A percentile compares a stretch with the other conserved stretches of the same genome.
These are phyloP conservation scores for Punctularia strigosozonata DNA, from an alignment of 768 basidiomycete species.

Conservation along the genomic window DNA sequence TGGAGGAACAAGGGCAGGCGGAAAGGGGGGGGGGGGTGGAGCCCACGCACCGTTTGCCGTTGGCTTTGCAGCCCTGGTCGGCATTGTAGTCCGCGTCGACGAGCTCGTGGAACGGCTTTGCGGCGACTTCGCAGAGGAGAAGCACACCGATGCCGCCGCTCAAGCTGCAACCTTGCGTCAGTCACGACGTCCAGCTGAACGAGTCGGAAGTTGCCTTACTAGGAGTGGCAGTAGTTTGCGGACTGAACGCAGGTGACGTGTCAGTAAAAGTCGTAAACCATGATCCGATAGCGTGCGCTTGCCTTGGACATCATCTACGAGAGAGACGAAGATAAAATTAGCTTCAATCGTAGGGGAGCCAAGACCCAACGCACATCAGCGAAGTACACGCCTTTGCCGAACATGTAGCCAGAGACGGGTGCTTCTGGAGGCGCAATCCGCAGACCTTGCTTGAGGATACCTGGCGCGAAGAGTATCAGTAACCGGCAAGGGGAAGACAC, in stretches of 20 bases:
- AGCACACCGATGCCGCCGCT: slow-evolving; percentile 42
- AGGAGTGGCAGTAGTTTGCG: slow-evolving; percentile 41
- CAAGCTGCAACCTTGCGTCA: slow-evolving; percentile 21
- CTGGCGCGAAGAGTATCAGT: slow-evolving; percentile 11
- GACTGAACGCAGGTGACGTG: slow-evolving; percentile 23
- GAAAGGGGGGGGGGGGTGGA: background rate
- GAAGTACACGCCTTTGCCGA: slow-evolving; percentile 57
- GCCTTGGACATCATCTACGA: slow-evolving; percentile 54
- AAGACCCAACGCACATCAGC: slow-evolving; percentile 33
- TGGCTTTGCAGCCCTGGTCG: slow-evolving; percentile 30
- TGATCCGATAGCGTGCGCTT: slow-evolving; percentile 5
- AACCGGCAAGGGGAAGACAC: background rate
- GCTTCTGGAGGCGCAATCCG: slow-evolving; percentile 58
- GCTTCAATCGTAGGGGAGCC: slow-evolving; percentile 1
- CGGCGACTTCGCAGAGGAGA: slow-evolving; percentile 50
- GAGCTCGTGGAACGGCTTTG: slow-evolving; percentile 41
- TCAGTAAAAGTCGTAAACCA: background rate
- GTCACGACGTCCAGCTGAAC: background rate
- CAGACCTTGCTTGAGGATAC: slow-evolving; percentile 50
- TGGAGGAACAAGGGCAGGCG: background rate
- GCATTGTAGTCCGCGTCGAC: slow-evolving; percentile 36
- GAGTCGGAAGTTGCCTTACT: too few relatives aligned
- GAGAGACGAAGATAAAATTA: slow-evolving; percentile 1
- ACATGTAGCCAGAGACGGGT: slow-evolving; percentile 35
- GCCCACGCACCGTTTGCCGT: slow-evolving; percentile 23